phyloP scores from a whole-genome alignment of 805 yeast genomes.

The Torulaspora delbrueckii region DNA sequence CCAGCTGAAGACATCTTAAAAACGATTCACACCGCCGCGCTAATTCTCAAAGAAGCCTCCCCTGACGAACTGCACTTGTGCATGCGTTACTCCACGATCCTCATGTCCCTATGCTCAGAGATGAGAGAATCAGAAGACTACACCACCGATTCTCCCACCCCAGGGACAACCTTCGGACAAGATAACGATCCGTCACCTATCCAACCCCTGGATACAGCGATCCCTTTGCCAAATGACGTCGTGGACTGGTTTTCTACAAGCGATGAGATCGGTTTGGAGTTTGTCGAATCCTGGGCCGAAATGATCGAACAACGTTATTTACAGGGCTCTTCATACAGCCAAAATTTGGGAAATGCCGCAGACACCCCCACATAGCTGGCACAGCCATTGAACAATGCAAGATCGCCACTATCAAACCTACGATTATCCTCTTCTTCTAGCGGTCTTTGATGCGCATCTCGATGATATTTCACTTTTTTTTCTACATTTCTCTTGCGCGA shows the following conservation, averaged over 20 bases:
- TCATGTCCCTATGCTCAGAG: constrained; percentile 71
- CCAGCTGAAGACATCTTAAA: constrained; percentile 66
- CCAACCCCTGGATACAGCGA: not conserved
- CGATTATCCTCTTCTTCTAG: not conserved
- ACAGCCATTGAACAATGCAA: too few species aligned
- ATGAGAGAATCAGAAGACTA: constrained; percentile 38
- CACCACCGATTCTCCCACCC: not conserved
- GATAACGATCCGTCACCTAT: not conserved
- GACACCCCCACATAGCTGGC: not conserved
- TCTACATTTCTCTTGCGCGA: not conserved
- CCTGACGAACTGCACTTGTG: constrained; percentile 88
- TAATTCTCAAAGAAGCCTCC: constrained; percentile 70
- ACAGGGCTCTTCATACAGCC: constrained; percentile 3
- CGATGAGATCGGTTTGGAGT: constrained; percentile 50
- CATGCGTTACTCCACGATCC: constrained; percentile 69
- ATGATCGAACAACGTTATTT: constrained; percentile 63
- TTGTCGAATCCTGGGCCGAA: constrained; percentile 76
- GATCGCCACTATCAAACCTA: not conserved
- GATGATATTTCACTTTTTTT: too few species aligned
- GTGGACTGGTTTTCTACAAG: constrained; percentile 50
- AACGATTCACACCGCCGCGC: constrained; percentile 66
- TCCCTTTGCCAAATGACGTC: constrained; percentile 29
- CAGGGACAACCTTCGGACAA: not conserved
- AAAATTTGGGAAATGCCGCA: not conserved
- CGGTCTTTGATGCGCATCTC: not conserved